Evolutionary conservation across 2,329 filamentous ascomycete genomes (phyloP).

Genomic region (Diaporthe nobilis): DNA sequence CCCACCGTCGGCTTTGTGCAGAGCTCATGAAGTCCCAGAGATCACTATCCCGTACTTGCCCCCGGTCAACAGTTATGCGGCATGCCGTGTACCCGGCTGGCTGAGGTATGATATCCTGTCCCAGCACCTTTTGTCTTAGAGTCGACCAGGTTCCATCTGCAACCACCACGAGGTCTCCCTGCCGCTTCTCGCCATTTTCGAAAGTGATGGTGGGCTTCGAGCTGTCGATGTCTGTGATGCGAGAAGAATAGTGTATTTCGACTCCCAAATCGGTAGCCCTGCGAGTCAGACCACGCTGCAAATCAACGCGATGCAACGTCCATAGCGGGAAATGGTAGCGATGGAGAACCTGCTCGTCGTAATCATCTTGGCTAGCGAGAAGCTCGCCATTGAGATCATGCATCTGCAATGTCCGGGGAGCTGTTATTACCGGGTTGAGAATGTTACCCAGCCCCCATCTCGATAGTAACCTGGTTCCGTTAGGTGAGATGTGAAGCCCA

Average conservation of each 20-base stretch:
- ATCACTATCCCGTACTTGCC: background rate
- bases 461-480: constrained; percentile 5
- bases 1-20: background rate
- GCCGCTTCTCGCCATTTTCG: background rate
- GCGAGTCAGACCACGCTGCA: background rate
- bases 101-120: background rate
- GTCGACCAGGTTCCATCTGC: constrained; percentile 17
- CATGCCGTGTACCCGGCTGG: background rate
- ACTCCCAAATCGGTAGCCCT: background rate
- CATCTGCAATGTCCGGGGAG: background rate
- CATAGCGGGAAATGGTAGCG: constrained; percentile 1
- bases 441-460: background rate
- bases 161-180: constrained; percentile 9
- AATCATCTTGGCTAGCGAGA: background rate
- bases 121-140: background rate
- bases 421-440: background rate
- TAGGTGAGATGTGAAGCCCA: background rate
- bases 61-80: constrained; percentile 11
- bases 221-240: background rate
- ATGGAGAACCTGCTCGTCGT: background rate
- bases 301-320: constrained; percentile 18
- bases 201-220: background rate
- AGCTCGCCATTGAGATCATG: background rate
- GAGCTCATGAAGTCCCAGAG: background rate
- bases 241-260: constrained; percentile 1